These are phyloP conservation scores for Paramecium biaurelia DNA, from an alignment of 73 alveolate genomes.

Conservation along the genomic window DNA sequence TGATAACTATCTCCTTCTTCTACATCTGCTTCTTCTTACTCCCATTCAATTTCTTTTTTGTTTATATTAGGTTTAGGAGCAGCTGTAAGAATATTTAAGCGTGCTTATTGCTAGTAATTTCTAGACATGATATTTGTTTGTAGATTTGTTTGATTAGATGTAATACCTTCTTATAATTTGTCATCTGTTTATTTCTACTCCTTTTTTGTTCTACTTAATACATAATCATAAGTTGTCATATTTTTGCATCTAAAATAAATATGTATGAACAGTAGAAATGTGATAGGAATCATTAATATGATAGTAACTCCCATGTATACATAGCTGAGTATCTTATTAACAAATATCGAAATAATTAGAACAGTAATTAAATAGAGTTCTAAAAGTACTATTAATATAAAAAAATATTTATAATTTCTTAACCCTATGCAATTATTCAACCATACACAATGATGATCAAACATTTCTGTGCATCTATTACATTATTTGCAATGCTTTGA, in stretches of 20 bases:
- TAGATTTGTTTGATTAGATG: not conserved
- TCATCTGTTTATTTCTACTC: not conserved
- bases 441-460: slow-evolving; percentile 55
- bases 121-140: not conserved
- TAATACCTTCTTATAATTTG: not conserved
- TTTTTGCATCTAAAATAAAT: not conserved
- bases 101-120: not conserved
- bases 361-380: slow-evolving; percentile 5
- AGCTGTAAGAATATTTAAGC: not conserved
- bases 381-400: not conserved
- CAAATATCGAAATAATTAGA: not conserved
- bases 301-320: not conserved
- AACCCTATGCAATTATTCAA: not conserved
- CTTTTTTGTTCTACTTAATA: not conserved
- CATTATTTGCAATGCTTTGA: slow-evolving; percentile 38
- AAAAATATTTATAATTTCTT: not conserved
- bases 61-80: not conserved
- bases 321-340: not conserved
- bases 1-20: not conserved
- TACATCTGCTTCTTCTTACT: not conserved
- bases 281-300: not conserved
- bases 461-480: slow-evolving; percentile 26
- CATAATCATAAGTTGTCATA: not conserved
- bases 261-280: not conserved
- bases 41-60: not conserved